These are phyloP conservation scores for Casaregolazyma lundiana DNA, from an alignment of 1,139 yeast genomes.

Conservation along the genomic window DNA sequence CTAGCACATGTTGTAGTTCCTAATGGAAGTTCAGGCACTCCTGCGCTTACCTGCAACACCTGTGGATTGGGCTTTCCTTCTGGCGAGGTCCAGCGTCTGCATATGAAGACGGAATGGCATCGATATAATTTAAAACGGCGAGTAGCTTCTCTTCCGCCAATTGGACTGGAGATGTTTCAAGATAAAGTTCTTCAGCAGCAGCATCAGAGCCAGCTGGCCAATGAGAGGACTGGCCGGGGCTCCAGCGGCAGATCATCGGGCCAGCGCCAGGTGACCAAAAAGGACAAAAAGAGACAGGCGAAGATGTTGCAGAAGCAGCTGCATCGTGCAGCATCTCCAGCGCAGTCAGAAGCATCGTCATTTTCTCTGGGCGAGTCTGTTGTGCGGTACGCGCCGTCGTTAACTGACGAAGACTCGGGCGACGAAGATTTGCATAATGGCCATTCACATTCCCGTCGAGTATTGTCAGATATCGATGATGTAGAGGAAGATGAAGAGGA, in stretches of 20 bases:
- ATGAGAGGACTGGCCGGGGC: conserved; percentile 46
- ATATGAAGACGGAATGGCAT: conserved; percentile 97
- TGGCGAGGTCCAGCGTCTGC: conserved; percentile 78
- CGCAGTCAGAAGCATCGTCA: conserved; percentile 32
- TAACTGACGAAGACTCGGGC: conserved; percentile 28
- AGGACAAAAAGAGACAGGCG: conserved; percentile 36
- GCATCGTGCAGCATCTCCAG: conserved; percentile 20
- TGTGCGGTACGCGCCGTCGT: conserved; percentile 28
- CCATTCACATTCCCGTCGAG: conserved; percentile 1
- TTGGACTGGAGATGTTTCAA: conserved; percentile 74
- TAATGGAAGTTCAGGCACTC: conserved; percentile 24
- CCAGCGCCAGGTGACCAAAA: conserved; percentile 34
- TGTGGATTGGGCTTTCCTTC: conserved; percentile 75
- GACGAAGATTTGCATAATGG: conserved; percentile 2
- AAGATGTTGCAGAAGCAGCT: conserved; percentile 23
- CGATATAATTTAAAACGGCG: conserved; percentile 87
- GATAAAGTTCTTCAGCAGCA: conserved; percentile 56
- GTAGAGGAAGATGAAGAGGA: conserved; percentile 33
- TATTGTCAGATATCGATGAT: conserved; percentile 20
- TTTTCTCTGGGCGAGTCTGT: conserved; percentile 62
- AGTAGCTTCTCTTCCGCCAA: conserved; percentile 79
- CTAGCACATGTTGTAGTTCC: conserved; percentile 16
- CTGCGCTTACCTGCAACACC: conserved; percentile 68
- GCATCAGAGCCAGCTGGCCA: conserved; percentile 29
- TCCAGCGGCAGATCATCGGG: conserved; percentile 26